These are phyloP conservation scores for Scenedesmus sp. DNA, from an alignment of 163 green algal genomes.

Conservation along the genomic window DNA sequence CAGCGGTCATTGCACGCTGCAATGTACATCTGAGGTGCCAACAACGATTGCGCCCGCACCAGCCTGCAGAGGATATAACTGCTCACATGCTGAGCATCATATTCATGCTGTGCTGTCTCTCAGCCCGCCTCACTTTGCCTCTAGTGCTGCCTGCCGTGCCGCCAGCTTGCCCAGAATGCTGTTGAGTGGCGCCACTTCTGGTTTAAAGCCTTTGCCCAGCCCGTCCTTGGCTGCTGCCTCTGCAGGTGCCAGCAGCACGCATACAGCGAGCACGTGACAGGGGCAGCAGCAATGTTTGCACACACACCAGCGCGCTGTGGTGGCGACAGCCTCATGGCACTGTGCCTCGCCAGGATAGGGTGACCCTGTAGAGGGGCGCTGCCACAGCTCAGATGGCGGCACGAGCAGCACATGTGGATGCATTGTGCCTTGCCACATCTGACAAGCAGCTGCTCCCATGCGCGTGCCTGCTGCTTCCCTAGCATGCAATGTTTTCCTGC, in stretches of 20 bases:
- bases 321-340: background rate
- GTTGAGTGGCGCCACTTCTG: constrained; percentile 57
- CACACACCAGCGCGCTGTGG: too few species aligned
- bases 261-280: background rate
- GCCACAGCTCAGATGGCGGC: too few species aligned
- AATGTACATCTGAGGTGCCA: background rate
- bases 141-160: constrained; percentile 56
- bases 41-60: background rate
- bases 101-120: background rate
- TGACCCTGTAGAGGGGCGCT: too few species aligned
- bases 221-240: constrained; percentile 57
- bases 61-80: background rate
- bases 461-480: background rate
- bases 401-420: background rate
- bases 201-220: constrained; percentile 55
- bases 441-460: background rate
- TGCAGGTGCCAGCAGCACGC: constrained; percentile 27
- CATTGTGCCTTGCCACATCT: background rate
- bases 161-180: constrained; percentile 60
- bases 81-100: background rate
- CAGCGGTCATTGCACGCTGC: background rate
- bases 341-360: background rate
- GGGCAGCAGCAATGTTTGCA: background rate
- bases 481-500: background rate
- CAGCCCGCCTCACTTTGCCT: constrained; percentile 55